Evolutionary conservation across 139 green algal species (phyloP).

Genomic region (Spirogloea muscicola): DNA sequence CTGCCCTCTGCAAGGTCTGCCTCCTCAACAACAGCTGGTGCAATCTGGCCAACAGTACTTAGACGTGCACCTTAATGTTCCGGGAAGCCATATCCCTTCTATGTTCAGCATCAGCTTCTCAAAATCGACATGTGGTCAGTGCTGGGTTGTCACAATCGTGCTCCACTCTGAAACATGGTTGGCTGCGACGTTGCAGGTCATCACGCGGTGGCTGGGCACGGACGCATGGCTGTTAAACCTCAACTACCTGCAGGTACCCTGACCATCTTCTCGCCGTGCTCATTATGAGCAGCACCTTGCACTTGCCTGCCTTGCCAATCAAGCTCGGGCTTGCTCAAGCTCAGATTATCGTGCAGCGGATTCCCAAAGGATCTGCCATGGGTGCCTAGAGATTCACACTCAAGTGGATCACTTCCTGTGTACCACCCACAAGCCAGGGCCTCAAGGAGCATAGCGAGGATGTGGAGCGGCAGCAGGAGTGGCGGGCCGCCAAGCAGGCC

Average conservation of each 20-base stretch:
- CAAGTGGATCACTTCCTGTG: background rate
- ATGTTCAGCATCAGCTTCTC: background rate
- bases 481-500: conserved; percentile 70
- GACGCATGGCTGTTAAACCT: conserved; percentile 67
- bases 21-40: background rate
- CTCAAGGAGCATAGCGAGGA: conserved; percentile 45
- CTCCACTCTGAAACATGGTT: background rate
- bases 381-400: too few relatives aligned
- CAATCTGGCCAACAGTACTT: too few relatives aligned
- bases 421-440: conserved; percentile 4
- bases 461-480: conserved; percentile 48
- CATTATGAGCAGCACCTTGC: background rate
- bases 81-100: background rate
- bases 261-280: background rate
- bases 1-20: conserved; percentile 55
- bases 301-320: background rate
- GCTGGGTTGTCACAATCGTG: background rate
- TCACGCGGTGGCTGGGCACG: conserved; percentile 72
- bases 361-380: too few relatives aligned
- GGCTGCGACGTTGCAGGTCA: conserved; percentile 54
- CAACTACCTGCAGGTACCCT: conserved; percentile 42
- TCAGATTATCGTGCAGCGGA: too few relatives aligned
- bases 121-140: background rate
- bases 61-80: conserved; percentile 92
- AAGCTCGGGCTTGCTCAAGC: too few relatives aligned